Evolutionary conservation across 1,284 basidiomycete species (phyloP).

Genomic region (Neonothopanus nambi): DNA sequence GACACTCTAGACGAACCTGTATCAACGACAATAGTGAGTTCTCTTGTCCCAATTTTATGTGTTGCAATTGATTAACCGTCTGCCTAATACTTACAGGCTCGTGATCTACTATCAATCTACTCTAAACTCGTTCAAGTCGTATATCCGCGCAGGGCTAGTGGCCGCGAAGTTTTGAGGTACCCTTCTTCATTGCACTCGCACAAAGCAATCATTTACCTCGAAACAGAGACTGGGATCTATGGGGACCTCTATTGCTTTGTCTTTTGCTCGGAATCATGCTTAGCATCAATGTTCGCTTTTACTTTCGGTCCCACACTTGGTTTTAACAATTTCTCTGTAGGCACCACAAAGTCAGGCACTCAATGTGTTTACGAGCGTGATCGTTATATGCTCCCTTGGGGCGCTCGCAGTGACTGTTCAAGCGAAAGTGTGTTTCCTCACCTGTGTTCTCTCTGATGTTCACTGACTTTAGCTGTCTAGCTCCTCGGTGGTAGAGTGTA

Average conservation of each 20-base stretch:
- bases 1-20: conserved; percentile 94
- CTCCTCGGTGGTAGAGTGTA: conserved; percentile 94
- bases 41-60: conserved; percentile 1
- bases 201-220: not conserved
- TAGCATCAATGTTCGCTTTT: conserved; percentile 71
- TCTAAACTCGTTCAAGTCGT: conserved; percentile 90
- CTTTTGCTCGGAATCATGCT: conserved; percentile 84
- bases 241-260: conserved; percentile 91
- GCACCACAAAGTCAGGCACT: conserved; percentile 83
- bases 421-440: conserved; percentile 63
- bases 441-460: conserved; percentile 1
- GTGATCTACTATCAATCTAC: conserved; percentile 88
- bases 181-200: conserved; percentile 18
- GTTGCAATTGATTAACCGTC: conserved; percentile 10
- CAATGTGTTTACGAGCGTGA: conserved; percentile 88
- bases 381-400: conserved; percentile 88
- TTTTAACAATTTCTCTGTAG: conserved; percentile 39
- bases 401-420: conserved; percentile 90
- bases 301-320: not conserved
- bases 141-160: conserved; percentile 76
- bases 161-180: conserved; percentile 79
- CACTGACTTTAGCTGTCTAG: conserved; percentile 32
- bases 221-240: conserved; percentile 90
- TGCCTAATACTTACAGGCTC: conserved; percentile 57
- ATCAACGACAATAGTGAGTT: conserved; percentile 81